Evolutionary conservation across 2,329 filamentous ascomycete genomes (phyloP).

Genomic region (Mycogone perniciosa): DNA sequence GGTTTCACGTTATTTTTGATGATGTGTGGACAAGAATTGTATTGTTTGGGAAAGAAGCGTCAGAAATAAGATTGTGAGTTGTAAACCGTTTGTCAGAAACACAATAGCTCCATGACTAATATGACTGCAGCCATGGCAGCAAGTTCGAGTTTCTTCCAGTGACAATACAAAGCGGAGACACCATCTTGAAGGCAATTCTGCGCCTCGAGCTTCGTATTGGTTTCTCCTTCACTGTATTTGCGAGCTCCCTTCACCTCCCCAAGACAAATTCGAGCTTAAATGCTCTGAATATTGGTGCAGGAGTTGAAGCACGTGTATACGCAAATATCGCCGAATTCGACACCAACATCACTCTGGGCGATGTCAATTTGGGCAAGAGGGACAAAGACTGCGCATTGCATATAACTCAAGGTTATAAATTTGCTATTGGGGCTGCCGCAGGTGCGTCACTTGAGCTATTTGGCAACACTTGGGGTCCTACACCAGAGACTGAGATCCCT

Average conservation of each 20-base stretch:
- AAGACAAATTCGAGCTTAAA: conserved; percentile 15
- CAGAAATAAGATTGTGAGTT: conserved; percentile 43
- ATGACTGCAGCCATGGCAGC: conserved; percentile 38
- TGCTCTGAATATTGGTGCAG: conserved; percentile 25
- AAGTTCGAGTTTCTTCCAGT: conserved; percentile 53
- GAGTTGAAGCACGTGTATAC: conserved; percentile 40
- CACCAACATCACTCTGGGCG: conserved; percentile 41
- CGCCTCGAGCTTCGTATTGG: conserved; percentile 42
- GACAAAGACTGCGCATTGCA: conserved; percentile 37
- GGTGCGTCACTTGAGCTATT: conserved; percentile 44
- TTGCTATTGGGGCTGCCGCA: conserved; percentile 48
- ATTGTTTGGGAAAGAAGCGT: conserved; percentile 44
- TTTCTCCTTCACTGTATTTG: conserved; percentile 20
- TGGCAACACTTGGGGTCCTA: conserved; percentile 43
- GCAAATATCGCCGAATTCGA: conserved; percentile 48
- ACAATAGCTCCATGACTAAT: not conserved
- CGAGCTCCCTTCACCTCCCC: not conserved
- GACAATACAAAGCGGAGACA: conserved; percentile 36
- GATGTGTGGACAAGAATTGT: conserved; percentile 43
- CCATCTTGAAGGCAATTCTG: conserved; percentile 40
- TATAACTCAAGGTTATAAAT: conserved; percentile 42
- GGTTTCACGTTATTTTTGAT: conserved; percentile 50
- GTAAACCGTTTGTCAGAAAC: not conserved
- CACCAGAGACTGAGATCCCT: conserved; percentile 38
- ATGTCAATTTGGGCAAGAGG: conserved; percentile 21